Evolutionary conservation across 2,329 filamentous ascomycete species (phyloP).

Genomic region (Talaromyces sp.): DNA sequence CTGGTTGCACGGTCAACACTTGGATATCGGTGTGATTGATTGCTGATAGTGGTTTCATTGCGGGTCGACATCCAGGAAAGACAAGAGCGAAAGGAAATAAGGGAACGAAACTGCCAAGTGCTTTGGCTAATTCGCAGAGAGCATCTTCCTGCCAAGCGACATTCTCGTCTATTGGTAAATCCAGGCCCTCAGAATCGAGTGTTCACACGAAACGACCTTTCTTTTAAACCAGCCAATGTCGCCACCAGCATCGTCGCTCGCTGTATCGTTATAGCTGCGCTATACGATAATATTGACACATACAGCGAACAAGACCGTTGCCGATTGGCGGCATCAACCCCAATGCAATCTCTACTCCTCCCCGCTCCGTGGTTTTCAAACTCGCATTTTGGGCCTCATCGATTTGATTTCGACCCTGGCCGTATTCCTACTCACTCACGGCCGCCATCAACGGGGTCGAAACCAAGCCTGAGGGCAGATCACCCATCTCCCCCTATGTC

Average conservation of each 20-base stretch:
- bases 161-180: background rate
- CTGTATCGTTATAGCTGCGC: slow-evolving; percentile 9
- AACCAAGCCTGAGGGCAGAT: slow-evolving; percentile 34
- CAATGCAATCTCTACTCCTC: slow-evolving; percentile 40
- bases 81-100: slow-evolving; percentile 1
- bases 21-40: slow-evolving; percentile 5
- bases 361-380: slow-evolving; percentile 32
- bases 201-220: background rate
- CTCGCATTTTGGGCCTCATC: slow-evolving; percentile 31
- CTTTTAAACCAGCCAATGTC: background rate
- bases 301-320: background rate
- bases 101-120: background rate
- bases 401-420: slow-evolving; percentile 30
- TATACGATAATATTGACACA: slow-evolving; percentile 4
- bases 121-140: background rate
- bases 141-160: background rate
- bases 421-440: slow-evolving; percentile 28
- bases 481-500: slow-evolving; percentile 40
- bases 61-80: background rate
- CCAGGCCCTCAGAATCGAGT: background rate
- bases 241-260: slow-evolving; percentile 1
- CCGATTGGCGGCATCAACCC: slow-evolving; percentile 13
- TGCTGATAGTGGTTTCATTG: background rate
- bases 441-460: slow-evolving; percentile 33
- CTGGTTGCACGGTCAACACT: slow-evolving; percentile 12